A percentile compares a stretch with the other conserved stretches of the same genome.
Evolutionary conservation across 1,139 yeast species (phyloP).

Genomic region (Pichia sp.): DNA sequence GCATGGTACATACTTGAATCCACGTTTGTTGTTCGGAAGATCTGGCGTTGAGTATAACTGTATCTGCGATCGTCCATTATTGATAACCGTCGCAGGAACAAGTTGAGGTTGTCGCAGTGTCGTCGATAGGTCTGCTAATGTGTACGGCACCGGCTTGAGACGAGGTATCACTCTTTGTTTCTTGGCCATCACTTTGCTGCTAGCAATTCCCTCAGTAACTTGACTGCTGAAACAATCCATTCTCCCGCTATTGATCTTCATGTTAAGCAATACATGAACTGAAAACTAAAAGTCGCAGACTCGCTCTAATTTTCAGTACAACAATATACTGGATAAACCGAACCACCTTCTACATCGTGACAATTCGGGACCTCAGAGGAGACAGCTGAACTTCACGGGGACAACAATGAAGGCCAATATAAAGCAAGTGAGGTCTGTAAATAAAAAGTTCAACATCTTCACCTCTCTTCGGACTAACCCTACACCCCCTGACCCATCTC

Average conservation of each 20-base stretch:
- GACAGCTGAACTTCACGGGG: background rate
- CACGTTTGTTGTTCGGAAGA: constrained; percentile 72
- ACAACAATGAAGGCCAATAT: constrained; percentile 9
- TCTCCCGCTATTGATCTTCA: background rate
- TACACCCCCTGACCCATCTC: constrained; percentile 1
- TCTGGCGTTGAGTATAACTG: constrained; percentile 58
- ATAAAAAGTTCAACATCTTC: constrained; percentile 34
- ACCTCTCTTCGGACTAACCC: constrained; percentile 27
- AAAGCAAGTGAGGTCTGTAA: constrained; percentile 15
- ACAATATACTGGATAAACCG: background rate
- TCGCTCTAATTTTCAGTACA: background rate
- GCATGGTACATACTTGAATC: constrained; percentile 79
- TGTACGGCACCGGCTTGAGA: constrained; percentile 33
- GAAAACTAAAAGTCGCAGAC: background rate
- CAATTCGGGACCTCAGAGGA: background rate
- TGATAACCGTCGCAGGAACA: constrained; percentile 63
- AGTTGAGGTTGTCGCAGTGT: constrained; percentile 29
- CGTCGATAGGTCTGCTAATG: constrained; percentile 27
- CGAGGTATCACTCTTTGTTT: constrained; percentile 27
- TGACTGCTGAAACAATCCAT: no score
- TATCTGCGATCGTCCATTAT: constrained; percentile 49
- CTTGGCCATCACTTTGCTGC: constrained; percentile 10
- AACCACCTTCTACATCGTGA: background rate
- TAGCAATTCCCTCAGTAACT: no score
- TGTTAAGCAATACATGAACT: background rate